Conservation (phyloP, 2,329 filamentous ascomycete species). For the Colletotrichum cordylinicola region DNA sequence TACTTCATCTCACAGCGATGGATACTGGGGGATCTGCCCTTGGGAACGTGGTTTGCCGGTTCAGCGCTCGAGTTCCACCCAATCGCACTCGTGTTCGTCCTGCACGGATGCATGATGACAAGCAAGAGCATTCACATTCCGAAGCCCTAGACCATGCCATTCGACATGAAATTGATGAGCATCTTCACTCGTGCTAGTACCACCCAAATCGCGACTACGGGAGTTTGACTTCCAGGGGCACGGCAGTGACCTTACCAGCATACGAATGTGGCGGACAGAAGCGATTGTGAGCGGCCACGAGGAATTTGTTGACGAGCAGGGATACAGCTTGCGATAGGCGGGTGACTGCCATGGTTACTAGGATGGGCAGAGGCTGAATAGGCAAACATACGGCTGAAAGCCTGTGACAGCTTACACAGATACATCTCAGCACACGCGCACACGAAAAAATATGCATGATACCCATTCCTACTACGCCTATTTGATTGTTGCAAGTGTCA, state of each 20-base stretch:
- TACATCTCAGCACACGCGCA: not conserved
- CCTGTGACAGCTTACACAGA: not conserved
- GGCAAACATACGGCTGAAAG: not conserved
- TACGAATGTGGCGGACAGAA: not conserved
- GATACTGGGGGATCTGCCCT: constrained; percentile 79
- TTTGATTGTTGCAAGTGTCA: not conserved
- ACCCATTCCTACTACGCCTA: not conserved
- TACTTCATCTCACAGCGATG: constrained; percentile 86
- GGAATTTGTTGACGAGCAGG: not conserved
- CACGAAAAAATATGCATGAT: constrained; percentile 9
- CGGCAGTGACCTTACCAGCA: not conserved
- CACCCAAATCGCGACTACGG: not conserved
- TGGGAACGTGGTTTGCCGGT: constrained; percentile 72
- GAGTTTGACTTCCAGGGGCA: not conserved
- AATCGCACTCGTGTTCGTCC: constrained; percentile 76
- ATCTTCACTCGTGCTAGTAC: not conserved
- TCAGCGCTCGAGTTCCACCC: constrained; percentile 84
- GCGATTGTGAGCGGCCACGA: not conserved
- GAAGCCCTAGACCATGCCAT: constrained; percentile 65
- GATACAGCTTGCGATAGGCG: not conserved
- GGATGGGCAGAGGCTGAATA: not conserved
- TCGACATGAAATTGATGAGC: not conserved
- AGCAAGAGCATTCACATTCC: constrained; percentile 95
- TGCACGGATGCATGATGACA: constrained; percentile 94
- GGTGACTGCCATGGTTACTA: not conserved